A percentile compares a stretch with the other conserved stretches of the same genome.
phyloP scores from a whole-genome alignment of 306 rosid species.

The Neltuma alba region DNA sequence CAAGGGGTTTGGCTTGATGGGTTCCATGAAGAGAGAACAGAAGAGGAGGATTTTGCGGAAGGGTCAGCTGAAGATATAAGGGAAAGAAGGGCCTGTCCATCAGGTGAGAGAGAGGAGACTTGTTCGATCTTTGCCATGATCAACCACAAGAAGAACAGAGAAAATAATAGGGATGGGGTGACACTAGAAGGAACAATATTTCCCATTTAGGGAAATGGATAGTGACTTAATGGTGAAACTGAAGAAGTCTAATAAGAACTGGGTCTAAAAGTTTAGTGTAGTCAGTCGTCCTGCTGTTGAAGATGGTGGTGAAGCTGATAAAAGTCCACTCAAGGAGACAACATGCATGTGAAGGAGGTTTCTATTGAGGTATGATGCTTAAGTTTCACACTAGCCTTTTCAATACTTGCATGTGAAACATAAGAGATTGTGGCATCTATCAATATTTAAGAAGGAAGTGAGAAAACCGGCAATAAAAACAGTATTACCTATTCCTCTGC shows the following conservation, averaged over 20 bases:
- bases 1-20: constrained; percentile 84
- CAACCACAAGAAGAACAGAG: constrained; percentile 40
- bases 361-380: constrained; percentile 55
- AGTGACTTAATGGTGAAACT: constrained; percentile 35
- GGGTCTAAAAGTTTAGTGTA: constrained; percentile 20
- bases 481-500: constrained; percentile 25
- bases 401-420: constrained; percentile 70
- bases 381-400: constrained; percentile 62
- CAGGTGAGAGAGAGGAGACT: constrained; percentile 71
- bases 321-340: constrained; percentile 61
- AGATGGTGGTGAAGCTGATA: constrained; percentile 44
- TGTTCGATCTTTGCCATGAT: constrained; percentile 35
- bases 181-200: constrained; percentile 28
- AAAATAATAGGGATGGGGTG: constrained; percentile 39
- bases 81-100: constrained; percentile 86
- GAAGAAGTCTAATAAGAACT: constrained; percentile 39
- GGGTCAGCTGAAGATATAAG: constrained; percentile 54
- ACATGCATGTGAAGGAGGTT: constrained; percentile 66
- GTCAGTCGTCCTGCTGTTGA: constrained; percentile 27
- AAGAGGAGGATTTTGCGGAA: constrained; percentile 52
- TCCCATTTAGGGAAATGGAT: constrained; percentile 48
- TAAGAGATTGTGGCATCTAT: constrained; percentile 40
- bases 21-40: constrained; percentile 83
- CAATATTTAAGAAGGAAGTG: constrained; percentile 45
- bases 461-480: constrained; percentile 25